phyloP scores from a whole-genome alignment of 441 rosid genomes.

The Pelargonium myrrhifolium region DNA sequence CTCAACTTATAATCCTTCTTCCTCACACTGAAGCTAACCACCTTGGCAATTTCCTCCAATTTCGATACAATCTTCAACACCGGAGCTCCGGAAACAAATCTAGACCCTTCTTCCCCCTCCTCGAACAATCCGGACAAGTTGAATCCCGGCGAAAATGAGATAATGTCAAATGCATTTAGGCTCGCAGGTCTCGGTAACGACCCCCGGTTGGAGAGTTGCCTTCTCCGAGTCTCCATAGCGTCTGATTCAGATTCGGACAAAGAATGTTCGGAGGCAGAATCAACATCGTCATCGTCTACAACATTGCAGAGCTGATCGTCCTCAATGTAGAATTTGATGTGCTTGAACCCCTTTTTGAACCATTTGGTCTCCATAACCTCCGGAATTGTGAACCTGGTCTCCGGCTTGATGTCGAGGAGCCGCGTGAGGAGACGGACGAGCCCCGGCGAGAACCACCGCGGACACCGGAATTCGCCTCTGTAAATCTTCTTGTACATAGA shows the following conservation, averaged over 20 bases:
- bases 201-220: not conserved
- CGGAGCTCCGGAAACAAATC: conserved; percentile 33
- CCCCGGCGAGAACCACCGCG: conserved; percentile 69
- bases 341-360: conserved; percentile 58
- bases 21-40: conserved; percentile 72
- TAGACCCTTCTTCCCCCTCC: not conserved
- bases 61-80: conserved; percentile 60
- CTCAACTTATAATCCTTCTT: conserved; percentile 78
- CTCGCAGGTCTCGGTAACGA: conserved; percentile 52
- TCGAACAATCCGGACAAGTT: not conserved
- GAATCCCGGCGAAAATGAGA: not conserved
- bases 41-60: conserved; percentile 73
- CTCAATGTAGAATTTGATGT: conserved; percentile 67
- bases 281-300: conserved; percentile 31
- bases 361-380: conserved; percentile 55
- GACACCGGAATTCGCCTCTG: conserved; percentile 57
- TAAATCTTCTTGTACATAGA: conserved; percentile 63
- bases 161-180: conserved; percentile 71
- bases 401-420: conserved; percentile 54
- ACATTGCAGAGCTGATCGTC: conserved; percentile 61
- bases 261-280: conserved; percentile 44
- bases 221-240: conserved; percentile 29
- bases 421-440: conserved; percentile 46
- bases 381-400: conserved; percentile 46
- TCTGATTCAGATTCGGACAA: conserved; percentile 60